Conservation (phyloP, 169 alveolate genomes). For the Plasmodium sp. region DNA sequence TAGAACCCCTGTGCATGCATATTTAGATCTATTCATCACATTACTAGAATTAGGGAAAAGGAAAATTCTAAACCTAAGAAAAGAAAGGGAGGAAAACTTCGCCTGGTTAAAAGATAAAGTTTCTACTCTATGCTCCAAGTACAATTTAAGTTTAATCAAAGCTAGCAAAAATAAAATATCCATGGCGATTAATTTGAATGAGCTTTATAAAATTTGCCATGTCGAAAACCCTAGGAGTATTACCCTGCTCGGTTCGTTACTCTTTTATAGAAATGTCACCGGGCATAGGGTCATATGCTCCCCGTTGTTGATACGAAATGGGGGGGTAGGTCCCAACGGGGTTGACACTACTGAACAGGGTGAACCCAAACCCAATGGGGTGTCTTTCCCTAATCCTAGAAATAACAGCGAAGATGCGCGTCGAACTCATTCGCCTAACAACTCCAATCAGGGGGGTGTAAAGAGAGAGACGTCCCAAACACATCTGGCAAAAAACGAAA, state of each 20-base stretch:
- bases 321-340: background rate
- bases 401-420: background rate
- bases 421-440: background rate
- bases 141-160: constrained; percentile 43
- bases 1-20: constrained; percentile 66
- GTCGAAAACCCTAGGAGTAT: constrained; percentile 18
- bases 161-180: constrained; percentile 59
- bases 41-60: constrained; percentile 62
- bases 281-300: constrained; percentile 73
- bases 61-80: constrained; percentile 41
- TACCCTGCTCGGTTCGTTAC: constrained; percentile 36
- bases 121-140: constrained; percentile 12
- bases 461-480: background rate
- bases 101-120: constrained; percentile 20
- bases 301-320: constrained; percentile 12
- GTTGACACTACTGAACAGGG: background rate
- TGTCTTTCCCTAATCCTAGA: background rate
- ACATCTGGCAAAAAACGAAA: background rate
- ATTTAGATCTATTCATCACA: constrained; percentile 66
- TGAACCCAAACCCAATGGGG: background rate
- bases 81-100: constrained; percentile 51
- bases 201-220: constrained; percentile 14
- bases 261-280: constrained; percentile 73
- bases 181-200: constrained; percentile 65
- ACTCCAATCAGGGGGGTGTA: background rate